A percentile compares a stretch with the other conserved stretches of the same genome.
phyloP scores from a whole-genome alignment of 1,284 basidiomycete species.

The Inonotus obliquus region DNA sequence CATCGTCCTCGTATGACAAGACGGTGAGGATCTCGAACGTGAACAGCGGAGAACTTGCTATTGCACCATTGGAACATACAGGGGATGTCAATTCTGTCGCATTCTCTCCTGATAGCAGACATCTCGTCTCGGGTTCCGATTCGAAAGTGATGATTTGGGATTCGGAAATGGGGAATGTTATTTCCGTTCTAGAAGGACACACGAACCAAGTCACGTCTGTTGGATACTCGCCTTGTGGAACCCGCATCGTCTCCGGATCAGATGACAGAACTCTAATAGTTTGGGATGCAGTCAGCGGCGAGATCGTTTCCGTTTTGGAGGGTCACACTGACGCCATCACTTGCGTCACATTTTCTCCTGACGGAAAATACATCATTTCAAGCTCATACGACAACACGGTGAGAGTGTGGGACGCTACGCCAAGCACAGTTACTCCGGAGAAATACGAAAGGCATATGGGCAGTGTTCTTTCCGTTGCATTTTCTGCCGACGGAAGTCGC shows the following conservation, averaged over 20 bases:
- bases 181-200: not conserved
- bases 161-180: not conserved
- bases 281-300: conserved; percentile 5
- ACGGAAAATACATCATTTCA: not conserved
- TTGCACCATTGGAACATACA: not conserved
- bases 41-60: not conserved
- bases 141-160: too few species aligned
- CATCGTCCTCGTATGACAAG: not conserved
- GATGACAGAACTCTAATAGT: not conserved
- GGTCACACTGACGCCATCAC: not conserved
- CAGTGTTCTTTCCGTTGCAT: not conserved
- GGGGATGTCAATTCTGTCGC: conserved; percentile 7
- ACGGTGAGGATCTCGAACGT: conserved; percentile 3
- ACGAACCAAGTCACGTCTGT: not conserved
- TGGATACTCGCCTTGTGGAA: conserved; percentile 2
- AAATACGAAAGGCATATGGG: not conserved
- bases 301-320: not conserved
- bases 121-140: conserved; percentile 11
- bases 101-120: conserved; percentile 16
- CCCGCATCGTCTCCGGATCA: conserved; percentile 2
- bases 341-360: not conserved
- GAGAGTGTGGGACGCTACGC: not conserved
- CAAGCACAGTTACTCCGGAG: not conserved
- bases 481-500: not conserved
- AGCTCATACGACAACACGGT: not conserved